phyloP scores from a whole-genome alignment of 495 filamentous ascomycete species.

The Darksidea phi region DNA sequence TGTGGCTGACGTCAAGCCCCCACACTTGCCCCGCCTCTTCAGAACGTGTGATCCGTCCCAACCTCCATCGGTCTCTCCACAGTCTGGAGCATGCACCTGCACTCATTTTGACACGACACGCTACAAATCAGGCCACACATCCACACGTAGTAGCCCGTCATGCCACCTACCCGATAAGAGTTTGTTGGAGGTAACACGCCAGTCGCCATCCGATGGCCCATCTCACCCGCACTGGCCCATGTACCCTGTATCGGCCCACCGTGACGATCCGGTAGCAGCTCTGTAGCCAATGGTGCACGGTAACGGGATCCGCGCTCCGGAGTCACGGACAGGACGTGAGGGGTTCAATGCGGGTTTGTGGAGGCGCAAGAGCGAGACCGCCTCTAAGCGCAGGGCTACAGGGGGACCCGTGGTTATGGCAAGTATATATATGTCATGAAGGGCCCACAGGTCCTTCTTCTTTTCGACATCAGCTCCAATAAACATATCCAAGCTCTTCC shows the following conservation, averaged over 20 bases:
- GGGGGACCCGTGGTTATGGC: too few relatives aligned
- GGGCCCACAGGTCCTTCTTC: too few relatives aligned
- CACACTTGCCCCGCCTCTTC: slow-evolving; percentile 9
- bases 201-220: neutral
- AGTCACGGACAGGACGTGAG: neutral
- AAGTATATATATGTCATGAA: too few relatives aligned
- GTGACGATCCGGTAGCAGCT: neutral
- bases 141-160: too few relatives aligned
- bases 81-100: neutral
- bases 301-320: neutral
- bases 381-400: neutral
- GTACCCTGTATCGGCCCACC: neutral
- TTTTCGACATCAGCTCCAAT: too few relatives aligned
- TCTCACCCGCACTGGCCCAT: neutral
- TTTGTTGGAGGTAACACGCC: neutral
- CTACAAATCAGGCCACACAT: too few relatives aligned
- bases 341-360: neutral
- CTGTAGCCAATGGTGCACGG: neutral
- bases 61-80: neutral
- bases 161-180: neutral
- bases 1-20: slow-evolving; percentile 4
- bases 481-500: neutral
- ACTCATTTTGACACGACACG: too few relatives aligned
- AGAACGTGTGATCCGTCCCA: slow-evolving; percentile 3
- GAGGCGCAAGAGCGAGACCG: neutral